Percentiles rank a stretch among this genome's conserved stretches.
These are phyloP conservation scores for Aspergillus sp. DNA, from an alignment of 2,329 filamentous ascomycete genomes.

Conservation along the genomic window DNA sequence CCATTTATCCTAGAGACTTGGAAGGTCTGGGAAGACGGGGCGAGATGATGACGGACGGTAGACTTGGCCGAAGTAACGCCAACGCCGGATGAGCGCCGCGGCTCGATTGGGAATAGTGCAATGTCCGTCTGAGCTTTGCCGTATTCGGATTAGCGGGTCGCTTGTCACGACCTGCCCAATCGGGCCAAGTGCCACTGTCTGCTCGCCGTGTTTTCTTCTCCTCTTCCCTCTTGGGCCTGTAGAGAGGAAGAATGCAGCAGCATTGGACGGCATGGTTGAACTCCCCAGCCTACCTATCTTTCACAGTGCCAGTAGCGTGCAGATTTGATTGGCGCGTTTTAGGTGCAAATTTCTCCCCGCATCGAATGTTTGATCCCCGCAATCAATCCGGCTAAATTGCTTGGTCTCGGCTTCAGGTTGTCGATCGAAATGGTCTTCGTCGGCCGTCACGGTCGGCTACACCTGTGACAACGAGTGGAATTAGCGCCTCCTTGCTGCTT, in stretches of 20 bases:
- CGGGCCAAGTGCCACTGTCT: neutral
- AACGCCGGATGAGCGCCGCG: neutral
- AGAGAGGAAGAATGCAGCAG: neutral
- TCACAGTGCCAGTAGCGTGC: neutral
- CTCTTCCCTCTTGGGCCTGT: neutral
- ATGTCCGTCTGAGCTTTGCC: neutral
- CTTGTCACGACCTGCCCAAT: neutral
- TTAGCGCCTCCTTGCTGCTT: no score
- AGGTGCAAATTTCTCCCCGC: neutral
- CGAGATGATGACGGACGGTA: neutral
- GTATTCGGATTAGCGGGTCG: neutral
- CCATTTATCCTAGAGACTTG: conserved; percentile 2
- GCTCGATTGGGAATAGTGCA: neutral
- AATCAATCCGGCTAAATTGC: neutral
- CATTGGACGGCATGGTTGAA: neutral
- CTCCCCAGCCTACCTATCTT: neutral
- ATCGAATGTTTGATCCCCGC: neutral
- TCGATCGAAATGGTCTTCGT: neutral
- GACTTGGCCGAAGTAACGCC: neutral
- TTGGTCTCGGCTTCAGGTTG: neutral
- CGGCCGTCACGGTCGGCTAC: no score
- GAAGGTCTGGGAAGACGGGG: neutral
- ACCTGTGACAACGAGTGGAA: no score
- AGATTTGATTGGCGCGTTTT: neutral
- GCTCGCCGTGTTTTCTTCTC: no score